phyloP scores from a whole-genome alignment of 2,329 filamentous ascomycete species.

The Microcyclospora tardicrescens region DNA sequence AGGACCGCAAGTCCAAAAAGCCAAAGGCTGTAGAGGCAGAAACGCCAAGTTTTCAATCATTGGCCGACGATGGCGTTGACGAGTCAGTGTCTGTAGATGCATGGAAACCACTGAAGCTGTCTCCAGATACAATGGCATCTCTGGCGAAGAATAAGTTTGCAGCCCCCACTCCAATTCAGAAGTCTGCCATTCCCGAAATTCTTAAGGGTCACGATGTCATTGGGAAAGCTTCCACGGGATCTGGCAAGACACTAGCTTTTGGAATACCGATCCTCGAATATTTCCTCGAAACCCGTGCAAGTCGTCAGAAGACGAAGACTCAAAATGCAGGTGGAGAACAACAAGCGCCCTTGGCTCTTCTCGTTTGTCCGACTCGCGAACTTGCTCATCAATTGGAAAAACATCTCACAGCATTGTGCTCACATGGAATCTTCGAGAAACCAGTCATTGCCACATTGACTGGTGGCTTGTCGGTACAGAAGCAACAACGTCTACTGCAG shows the following conservation, averaged over 20 bases:
- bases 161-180: conserved; percentile 72
- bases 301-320: conserved; percentile 9
- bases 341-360: conserved; percentile 52
- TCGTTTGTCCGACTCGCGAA: conserved; percentile 85
- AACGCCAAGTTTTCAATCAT: conserved; percentile 36
- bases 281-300: conserved; percentile 46
- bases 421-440: conserved; percentile 47
- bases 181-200: conserved; percentile 66
- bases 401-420: conserved; percentile 66
- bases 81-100: conserved; percentile 59
- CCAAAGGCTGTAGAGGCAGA: conserved; percentile 4
- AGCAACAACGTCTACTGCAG: conserved; percentile 74
- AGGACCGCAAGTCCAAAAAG: conserved; percentile 13
- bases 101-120: conserved; percentile 66
- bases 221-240: conserved; percentile 91
- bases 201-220: conserved; percentile 78
- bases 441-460: conserved; percentile 70
- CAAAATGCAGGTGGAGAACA: conserved; percentile 12
- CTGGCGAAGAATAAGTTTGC: conserved; percentile 69
- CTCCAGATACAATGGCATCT: conserved; percentile 55
- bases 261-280: conserved; percentile 83
- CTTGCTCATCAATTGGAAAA: conserved; percentile 81
- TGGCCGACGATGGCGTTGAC: conserved; percentile 33
- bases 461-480: conserved; percentile 84
- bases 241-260: conserved; percentile 91